Evolutionary conservation across 2,329 filamentous ascomycete species (phyloP), one percentile per base, ranked within the genome.

Genomic region (Botrytis tulipae): DNA sequence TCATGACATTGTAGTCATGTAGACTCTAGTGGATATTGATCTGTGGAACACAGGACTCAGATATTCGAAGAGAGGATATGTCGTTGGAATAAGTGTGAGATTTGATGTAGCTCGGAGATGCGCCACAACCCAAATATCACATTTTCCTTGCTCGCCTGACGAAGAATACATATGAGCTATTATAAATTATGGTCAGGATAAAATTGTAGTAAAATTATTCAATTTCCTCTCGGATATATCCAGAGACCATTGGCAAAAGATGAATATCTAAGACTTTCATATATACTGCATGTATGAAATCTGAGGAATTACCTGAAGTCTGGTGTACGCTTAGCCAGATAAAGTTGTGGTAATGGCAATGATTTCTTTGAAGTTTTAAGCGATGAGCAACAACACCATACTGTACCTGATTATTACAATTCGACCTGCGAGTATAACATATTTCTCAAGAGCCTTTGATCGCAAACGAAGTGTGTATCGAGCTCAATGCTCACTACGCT

Each of bases 21-120:
- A 51, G 46, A 51, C 25, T 51, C 4, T n/a, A 12, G 25, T n/a
- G 10, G 0, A 54, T n/a, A 12, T n/a, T 14, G 12, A 54, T 54
- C 25, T n/a, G 12, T n/a, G 25, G 5, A 7, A 54, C 5, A n/a
- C 10, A 14, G 25, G 25, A 54, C 48, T 54, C 16, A 12, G 1
- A n/a, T n/a, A 14, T 12, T 54, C 2, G 12, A n/a, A 6, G 25
- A n/a, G 12, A n/a, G 5, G 0, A 7, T 3, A 7, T n/a, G 25
- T 51, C 1, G 12, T n/a, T 8, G 25, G 1, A 54, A 54, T 16
- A 16, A 54, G 20, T 4, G 4, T 54, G 48, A 16, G 42, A 18
- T 44, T 44, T 16, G 42, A 42, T 42, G 40, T 16, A 42, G 40
- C 12, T 42, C 12, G 40, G 40, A 14, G 40, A 42, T 42, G 12